phyloP scores from a whole-genome alignment of 345 rosid species.

The Iberis pinnata region DNA sequence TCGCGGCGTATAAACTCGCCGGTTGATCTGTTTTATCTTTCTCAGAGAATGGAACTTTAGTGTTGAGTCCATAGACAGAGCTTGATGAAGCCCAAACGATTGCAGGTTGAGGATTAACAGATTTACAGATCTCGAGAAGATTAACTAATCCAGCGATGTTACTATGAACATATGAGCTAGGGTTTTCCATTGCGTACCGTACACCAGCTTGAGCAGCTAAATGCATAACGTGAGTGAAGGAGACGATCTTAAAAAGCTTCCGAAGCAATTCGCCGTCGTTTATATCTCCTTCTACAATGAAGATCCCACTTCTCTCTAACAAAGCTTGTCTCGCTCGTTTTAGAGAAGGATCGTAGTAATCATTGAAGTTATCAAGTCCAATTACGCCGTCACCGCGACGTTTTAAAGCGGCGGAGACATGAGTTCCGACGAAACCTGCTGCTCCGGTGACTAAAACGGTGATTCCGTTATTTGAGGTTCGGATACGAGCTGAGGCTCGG shows the following conservation, averaged over 20 bases:
- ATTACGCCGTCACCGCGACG: constrained; percentile 80
- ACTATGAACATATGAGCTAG: constrained; percentile 61
- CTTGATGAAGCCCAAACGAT: constrained; percentile 82
- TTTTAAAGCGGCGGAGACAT: constrained; percentile 52
- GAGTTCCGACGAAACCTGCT: constrained; percentile 72
- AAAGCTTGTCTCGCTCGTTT: constrained; percentile 45
- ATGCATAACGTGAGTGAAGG: constrained; percentile 82
- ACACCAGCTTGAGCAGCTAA: constrained; percentile 92
- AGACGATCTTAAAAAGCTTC: constrained; percentile 66
- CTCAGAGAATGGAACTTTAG: constrained; percentile 62
- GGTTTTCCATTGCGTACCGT: constrained; percentile 72
- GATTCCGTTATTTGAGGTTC: constrained; percentile 54
- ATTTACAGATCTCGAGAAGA: constrained; percentile 58
- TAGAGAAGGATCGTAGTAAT: constrained; percentile 66
- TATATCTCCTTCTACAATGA: constrained; percentile 60
- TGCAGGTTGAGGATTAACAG: constrained; percentile 75
- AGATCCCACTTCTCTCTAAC: constrained; percentile 37
- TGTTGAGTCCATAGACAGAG: constrained; percentile 75
- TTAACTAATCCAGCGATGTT: constrained; percentile 67
- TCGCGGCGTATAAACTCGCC: constrained; percentile 81
- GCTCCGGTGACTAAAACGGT: constrained; percentile 80
- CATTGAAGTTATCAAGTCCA: constrained; percentile 67
- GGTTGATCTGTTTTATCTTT: constrained; percentile 67
- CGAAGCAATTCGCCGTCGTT: constrained; percentile 52
- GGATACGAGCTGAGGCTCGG: constrained; percentile 57